Conservation (phyloP, 192 early-diverging fungal species). For the Allomyces macrogynus region DNA sequence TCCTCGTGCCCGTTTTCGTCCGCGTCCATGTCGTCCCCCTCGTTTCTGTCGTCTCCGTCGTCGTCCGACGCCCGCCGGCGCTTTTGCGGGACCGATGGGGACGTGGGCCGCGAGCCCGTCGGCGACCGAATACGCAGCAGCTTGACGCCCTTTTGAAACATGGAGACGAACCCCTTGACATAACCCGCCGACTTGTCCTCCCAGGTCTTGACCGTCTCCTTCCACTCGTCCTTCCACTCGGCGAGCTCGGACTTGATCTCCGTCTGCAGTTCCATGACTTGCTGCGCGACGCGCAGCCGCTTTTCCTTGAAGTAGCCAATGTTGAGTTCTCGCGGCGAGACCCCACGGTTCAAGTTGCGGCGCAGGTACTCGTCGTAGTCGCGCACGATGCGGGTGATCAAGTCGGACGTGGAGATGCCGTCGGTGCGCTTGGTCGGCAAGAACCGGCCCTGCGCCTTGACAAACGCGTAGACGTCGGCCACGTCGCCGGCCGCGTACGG, state of each 20-base stretch:
- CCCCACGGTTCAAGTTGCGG: constrained; percentile 65
- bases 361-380: constrained; percentile 68
- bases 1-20: too few relatives aligned
- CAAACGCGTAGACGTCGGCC: constrained; percentile 58
- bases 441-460: constrained; percentile 49
- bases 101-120: background rate
- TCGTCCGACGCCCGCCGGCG: background rate
- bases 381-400: constrained; percentile 65
- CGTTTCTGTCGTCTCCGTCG: background rate
- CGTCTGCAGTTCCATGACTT: background rate
- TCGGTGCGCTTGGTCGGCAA: constrained; percentile 55
- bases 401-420: constrained; percentile 56
- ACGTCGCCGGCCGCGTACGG: constrained; percentile 50
- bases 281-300: background rate
- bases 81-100: background rate
- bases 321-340: constrained; percentile 59
- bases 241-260: background rate
- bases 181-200: background rate
- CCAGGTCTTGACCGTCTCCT: background rate
- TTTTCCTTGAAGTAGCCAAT: constrained; percentile 52
- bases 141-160: background rate
- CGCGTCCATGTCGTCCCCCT: background rate
- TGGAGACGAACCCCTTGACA: background rate
- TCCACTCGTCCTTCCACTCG: background rate
- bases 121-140: background rate